phyloP scores from a whole-genome alignment of 2,329 filamentous ascomycete genomes.

The Claviceps maximensis region DNA sequence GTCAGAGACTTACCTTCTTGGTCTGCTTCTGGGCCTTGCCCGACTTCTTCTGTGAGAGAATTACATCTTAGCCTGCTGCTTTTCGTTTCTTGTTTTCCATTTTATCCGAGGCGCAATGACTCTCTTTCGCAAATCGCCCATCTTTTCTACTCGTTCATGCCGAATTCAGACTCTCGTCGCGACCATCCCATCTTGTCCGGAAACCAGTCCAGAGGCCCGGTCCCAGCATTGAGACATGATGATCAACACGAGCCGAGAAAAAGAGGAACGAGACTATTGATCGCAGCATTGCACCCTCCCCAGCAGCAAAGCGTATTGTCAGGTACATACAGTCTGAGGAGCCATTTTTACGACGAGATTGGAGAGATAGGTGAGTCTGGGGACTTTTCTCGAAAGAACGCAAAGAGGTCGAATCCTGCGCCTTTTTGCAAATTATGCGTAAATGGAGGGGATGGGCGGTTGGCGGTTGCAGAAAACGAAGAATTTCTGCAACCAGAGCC shows the following conservation, averaged over 20 bases:
- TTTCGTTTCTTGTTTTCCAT: conserved; percentile 14
- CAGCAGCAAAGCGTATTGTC: conserved; percentile 89
- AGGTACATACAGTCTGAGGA: conserved; percentile 75
- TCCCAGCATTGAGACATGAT: neutral
- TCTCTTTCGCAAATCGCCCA: neutral
- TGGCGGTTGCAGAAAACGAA: conserved; percentile 5
- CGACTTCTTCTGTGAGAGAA: conserved; percentile 45
- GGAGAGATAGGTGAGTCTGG: conserved; percentile 13
- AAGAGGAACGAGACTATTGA: neutral
- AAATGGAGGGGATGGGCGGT: no score
- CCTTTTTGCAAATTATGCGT: conserved; percentile 19
- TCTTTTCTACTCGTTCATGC: neutral
- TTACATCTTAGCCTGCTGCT: conserved; percentile 93
- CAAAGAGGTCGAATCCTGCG: conserved; percentile 76
- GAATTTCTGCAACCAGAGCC: neutral
- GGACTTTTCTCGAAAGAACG: conserved; percentile 24
- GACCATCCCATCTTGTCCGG: neutral
- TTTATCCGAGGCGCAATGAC: conserved; percentile 6
- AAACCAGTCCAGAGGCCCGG: neutral
- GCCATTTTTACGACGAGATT: conserved; percentile 51
- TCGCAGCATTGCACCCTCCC: conserved; percentile 33
- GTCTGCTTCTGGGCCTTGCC: conserved; percentile 65
- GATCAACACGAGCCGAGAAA: neutral
- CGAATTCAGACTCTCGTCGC: neutral
- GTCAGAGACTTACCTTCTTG: conserved; percentile 53